These are phyloP conservation scores for Earliella scabrosa DNA, from an alignment of 1,284 basidiomycete genomes.

Conservation along the genomic window DNA sequence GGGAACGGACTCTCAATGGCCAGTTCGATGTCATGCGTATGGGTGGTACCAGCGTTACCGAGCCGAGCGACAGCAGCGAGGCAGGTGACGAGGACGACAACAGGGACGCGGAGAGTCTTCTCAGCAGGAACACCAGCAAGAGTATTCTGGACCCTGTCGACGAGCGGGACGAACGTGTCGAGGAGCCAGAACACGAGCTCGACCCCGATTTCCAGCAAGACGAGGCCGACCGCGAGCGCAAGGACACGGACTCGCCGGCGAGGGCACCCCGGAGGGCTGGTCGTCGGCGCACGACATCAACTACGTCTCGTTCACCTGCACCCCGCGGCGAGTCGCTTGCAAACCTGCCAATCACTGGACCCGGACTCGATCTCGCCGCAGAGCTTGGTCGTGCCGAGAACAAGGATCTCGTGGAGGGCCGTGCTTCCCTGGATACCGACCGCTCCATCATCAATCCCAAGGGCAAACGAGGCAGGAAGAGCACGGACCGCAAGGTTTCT, in stretches of 20 bases:
- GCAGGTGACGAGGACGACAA: slow-evolving; percentile 52
- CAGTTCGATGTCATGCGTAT: slow-evolving; percentile 78
- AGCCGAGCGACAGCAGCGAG: slow-evolving; percentile 49
- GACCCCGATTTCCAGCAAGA: slow-evolving; percentile 37
- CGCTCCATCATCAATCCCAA: slow-evolving; percentile 48
- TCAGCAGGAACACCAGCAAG: slow-evolving; percentile 50
- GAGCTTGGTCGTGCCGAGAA: slow-evolving; percentile 90
- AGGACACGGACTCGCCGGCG: slow-evolving; percentile 35
- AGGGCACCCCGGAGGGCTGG: slow-evolving; percentile 50
- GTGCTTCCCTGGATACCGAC: slow-evolving; percentile 55
- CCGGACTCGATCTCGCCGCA: slow-evolving; percentile 88
- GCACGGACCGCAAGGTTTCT: slow-evolving; percentile 41
- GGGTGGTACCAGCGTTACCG: slow-evolving; percentile 48
- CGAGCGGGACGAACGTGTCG: slow-evolving; percentile 42
- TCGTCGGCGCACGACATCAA: slow-evolving; percentile 57
- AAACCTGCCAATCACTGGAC: slow-evolving; percentile 80
- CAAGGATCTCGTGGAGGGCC: slow-evolving; percentile 69
- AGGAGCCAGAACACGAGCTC: slow-evolving; percentile 45
- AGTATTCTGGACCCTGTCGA: slow-evolving; percentile 50
- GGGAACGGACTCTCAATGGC: slow-evolving; percentile 88
- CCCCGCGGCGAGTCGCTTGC: slow-evolving; percentile 76
- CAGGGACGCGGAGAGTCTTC: slow-evolving; percentile 53
- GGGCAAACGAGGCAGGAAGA: slow-evolving; percentile 59
- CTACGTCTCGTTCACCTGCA: slow-evolving; percentile 45
- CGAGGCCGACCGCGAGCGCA: slow-evolving; percentile 28